Evolutionary conservation across 768 basidiomycete species (phyloP), one percentile per base, ranked within the genome.

Genomic region (Lentinula edodes): DNA sequence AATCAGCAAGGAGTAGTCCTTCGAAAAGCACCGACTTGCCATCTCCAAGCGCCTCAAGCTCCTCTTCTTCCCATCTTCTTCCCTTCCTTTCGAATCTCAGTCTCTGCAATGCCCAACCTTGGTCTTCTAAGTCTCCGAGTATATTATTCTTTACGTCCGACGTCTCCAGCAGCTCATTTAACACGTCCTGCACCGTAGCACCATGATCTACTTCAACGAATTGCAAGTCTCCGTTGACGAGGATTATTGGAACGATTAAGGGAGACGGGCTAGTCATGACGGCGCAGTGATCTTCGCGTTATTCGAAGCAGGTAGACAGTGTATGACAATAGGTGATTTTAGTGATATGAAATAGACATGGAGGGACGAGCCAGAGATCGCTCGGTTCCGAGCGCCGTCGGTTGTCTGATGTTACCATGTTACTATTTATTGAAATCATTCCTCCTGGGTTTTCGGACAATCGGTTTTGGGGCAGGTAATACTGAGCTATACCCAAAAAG

Each of bases 51-150:
- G 74, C 74, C 61, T 83, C 80, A 4, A 93, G 78, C 64, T 90
- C 90, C 2, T 81, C 78, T 64, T 91, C 87, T 65, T 87, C 86
- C 90, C 91, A 91, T 59, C 76, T 70, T 23, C 85, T 76, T 53
- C 89, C 90, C 52, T 71, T 73, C 20, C 73, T 76, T 68, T 91
- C 85, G 43, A 71, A 75, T 52, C 87, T 79, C 50, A 90, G 79
- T 58, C 70, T 75, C 71, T 90, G 90, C 62, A 93, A 70, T 20
- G 83, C 87, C 90, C 91, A 93, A 5, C 81, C 83, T 58, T 70
- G 72, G 35, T 85, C 80, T 46, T 81, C 73, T 15, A 87, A 73
- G 65, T 83, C 81, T 9, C 83, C 85, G 3, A 89, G 75, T 15
- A 86, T 71, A 42, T 86, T 86, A 16, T 71, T 65, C 65, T 50